Conservation (phyloP, 1,139 yeast genomes). For the Suhomyces terraborum region DNA sequence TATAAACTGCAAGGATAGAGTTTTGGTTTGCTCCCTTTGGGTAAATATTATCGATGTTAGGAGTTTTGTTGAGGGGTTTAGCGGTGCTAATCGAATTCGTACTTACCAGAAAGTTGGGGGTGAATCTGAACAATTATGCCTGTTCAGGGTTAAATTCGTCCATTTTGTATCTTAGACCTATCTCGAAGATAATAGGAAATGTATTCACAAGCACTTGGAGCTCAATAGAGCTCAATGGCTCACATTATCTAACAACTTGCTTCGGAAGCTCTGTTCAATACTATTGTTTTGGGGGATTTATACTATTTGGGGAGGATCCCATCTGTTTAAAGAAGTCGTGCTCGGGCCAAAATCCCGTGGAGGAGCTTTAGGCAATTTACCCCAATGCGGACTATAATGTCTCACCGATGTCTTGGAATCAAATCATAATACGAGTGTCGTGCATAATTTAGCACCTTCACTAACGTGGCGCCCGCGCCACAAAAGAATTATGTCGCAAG, state of each 20-base stretch:
- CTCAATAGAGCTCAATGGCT: not conserved
- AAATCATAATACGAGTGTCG: constrained; percentile 7
- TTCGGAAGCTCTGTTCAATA: not conserved
- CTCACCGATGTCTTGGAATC: constrained; percentile 9
- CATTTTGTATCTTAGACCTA: not conserved
- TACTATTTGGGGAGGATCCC: constrained; percentile 5
- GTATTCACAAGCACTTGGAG: not conserved
- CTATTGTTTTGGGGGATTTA: constrained; percentile 7
- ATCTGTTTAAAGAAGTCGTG: constrained; percentile 6
- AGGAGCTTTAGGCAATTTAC: not conserved
- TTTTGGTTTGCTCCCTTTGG: not conserved
- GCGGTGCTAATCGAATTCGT: too few relatives aligned
- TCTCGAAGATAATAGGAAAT: not conserved
- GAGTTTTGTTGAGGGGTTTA: too few relatives aligned
- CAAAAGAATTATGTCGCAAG: constrained; percentile 7
- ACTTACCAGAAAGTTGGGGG: too few relatives aligned
- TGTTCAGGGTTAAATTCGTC: constrained; percentile 4
- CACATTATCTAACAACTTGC: not conserved
- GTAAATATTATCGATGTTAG: not conserved
- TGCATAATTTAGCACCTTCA: constrained; percentile 8
- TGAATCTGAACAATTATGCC: constrained; percentile 2
- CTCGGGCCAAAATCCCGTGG: not conserved
- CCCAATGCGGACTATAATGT: constrained; percentile 6
- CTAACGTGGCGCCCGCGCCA: constrained; percentile 4
- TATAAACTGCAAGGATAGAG: not conserved